Percentiles rank a stretch among this genome's conserved stretches.
Conservation (phyloP, 1,284 basidiomycete species). For the Rhodotorula sp. region DNA sequence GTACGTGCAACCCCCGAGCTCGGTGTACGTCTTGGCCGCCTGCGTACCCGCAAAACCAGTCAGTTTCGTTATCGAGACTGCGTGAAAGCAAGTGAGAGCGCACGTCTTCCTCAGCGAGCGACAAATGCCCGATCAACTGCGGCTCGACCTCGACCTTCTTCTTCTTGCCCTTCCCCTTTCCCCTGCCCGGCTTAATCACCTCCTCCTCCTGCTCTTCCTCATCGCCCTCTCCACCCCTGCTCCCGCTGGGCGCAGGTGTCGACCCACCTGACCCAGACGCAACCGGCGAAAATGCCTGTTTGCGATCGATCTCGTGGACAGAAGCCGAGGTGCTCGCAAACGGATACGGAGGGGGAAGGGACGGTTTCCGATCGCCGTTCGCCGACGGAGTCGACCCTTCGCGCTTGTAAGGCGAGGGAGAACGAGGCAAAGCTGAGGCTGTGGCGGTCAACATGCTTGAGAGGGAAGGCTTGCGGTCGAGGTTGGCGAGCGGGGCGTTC, state of each 20-base stretch:
- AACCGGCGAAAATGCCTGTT: not conserved
- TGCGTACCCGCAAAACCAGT: not conserved
- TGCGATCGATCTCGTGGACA: not conserved
- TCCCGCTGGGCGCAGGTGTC: not conserved
- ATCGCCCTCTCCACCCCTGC: not conserved
- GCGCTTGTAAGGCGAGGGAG: no score
- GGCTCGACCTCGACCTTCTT: slow-evolving; percentile 35
- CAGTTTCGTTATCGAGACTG: no score
- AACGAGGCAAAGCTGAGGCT: not conserved
- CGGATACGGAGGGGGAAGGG: slow-evolving; percentile 13
- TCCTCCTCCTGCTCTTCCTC: not conserved
- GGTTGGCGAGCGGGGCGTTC: not conserved
- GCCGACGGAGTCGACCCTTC: not conserved
- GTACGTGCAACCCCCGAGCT: slow-evolving; percentile 77
- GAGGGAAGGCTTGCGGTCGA: not conserved
- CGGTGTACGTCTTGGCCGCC: slow-evolving; percentile 70
- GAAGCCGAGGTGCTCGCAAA: slow-evolving; percentile 7
- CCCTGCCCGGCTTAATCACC: not conserved
- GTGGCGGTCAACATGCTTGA: not conserved
- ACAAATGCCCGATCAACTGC: slow-evolving; percentile 69
- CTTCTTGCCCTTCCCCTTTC: slow-evolving; percentile 14
- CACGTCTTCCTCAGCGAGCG: slow-evolving; percentile 63
- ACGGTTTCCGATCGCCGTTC: slow-evolving; percentile 14
- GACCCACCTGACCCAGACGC: not conserved
- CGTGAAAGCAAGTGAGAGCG: not conserved